phyloP scores from a whole-genome alignment of 1,284 basidiomycete genomes.

The Agaricales sp. region DNA sequence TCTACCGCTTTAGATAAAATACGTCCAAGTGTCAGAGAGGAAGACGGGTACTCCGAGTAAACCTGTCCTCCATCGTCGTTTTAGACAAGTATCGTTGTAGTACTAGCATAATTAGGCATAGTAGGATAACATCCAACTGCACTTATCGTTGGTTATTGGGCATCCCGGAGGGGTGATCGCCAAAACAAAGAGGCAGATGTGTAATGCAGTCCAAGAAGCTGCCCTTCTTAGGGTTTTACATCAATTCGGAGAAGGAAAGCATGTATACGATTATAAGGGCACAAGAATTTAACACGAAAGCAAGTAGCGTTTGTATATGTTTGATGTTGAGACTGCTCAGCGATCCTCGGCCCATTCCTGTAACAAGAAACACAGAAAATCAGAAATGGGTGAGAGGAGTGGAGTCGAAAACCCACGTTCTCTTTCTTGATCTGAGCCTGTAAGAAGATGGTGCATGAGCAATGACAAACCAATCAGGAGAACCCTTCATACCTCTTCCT shows the following conservation, averaged over 20 bases:
- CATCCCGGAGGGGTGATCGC: too few relatives aligned
- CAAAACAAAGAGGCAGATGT: too few relatives aligned
- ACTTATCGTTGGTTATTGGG: too few relatives aligned
- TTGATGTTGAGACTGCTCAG: too few relatives aligned
- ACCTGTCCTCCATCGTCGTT: neutral
- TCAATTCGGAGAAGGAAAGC: neutral
- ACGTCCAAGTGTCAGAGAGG: conserved; percentile 40
- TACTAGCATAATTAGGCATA: too few relatives aligned
- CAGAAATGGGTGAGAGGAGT: conserved; percentile 9
- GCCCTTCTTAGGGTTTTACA: neutral
- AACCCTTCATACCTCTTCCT: conserved; percentile 88
- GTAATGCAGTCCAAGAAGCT: too few relatives aligned
- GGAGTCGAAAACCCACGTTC: conserved; percentile 56
- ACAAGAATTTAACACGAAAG: conserved; percentile 11
- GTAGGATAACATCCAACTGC: too few relatives aligned
- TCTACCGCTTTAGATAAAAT: conserved; percentile 65
- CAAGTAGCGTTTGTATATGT: too few relatives aligned
- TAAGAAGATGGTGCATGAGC: conserved; percentile 10
- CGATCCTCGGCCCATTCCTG: conserved; percentile 89
- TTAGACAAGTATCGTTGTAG: neutral
- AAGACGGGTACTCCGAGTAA: conserved; percentile 59
- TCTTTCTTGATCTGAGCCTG: conserved; percentile 99
- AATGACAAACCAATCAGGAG: conserved; percentile 3
- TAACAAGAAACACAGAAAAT: conserved; percentile 12
- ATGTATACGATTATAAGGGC: neutral